Evolutionary conservation across 83 land plant species (phyloP), one percentile per base, ranked within the genome.

Genomic region (Isoetes engelmannii): DNA sequence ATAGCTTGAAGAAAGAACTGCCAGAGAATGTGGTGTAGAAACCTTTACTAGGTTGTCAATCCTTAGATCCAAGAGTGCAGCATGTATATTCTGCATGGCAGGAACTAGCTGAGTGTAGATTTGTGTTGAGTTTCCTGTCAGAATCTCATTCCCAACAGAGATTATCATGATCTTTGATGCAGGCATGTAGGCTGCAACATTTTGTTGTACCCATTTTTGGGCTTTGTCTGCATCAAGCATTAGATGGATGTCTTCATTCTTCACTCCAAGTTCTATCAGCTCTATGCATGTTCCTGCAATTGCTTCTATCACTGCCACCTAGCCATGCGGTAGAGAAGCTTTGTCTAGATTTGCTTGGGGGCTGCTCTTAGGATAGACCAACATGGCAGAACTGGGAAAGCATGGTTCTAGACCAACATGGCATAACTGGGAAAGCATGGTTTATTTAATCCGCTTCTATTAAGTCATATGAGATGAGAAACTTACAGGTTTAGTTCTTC

Each of bases 81-180:
- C 7, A 70, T 88, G 70, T 8, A 91, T 57, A 51, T 74, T 80
- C 48, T 75, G 65, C 86, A 90, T 85, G 6, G 87, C 85, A 12
- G 84, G 92, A 12, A 88, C 67, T 10, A 90, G 79, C 62, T 68
- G 50, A 6, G 58, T 13, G 47, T 75, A 69, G 50, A 89, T 62
- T 0, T 66, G 6, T 0, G 69, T 61, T 18, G 18, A 19, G 21
- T 66, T 68, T 49, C 61, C 61, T 5, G 76, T 61, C 50, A 76
- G 75, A 5, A 84, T 75, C 72, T 86, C 94, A 48, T 89, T 87
- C 0, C 90, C 94, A 0, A 86, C 84, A 1, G 69, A 45, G 60
- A 89, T 84, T 63, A 65, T 61, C n/a, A 63, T 74, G 70, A 92
- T 72, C 45, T 44, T 55, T 55, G 96, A 84, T 21, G 80, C 77